These are phyloP conservation scores for Cantharellus anzutake DNA, from an alignment of 768 basidiomycete genomes.

Conservation along the genomic window DNA sequence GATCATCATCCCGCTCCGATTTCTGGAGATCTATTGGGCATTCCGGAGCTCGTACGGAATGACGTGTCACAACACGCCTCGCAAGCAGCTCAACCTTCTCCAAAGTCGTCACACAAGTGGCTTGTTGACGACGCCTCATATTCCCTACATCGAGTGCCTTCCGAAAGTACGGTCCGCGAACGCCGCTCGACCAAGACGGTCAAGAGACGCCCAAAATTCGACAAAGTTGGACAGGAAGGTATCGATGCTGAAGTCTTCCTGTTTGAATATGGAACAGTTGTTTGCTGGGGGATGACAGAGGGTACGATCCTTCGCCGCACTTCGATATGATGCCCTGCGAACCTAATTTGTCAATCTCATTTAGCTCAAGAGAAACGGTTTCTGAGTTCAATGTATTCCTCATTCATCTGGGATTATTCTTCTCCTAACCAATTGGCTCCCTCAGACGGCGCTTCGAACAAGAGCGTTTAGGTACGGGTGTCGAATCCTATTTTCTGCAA, in stretches of 20 bases:
- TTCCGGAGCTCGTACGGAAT: conserved; percentile 35
- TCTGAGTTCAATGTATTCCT: conserved; percentile 60
- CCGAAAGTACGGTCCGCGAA: background rate
- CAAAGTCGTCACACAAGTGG: background rate
- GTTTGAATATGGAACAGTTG: conserved; percentile 87
- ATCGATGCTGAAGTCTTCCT: conserved; percentile 78
- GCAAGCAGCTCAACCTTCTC: background rate
- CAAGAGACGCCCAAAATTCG: conserved; percentile 14
- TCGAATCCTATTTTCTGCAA: conserved; percentile 1
- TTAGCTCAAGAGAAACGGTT: conserved; percentile 78
- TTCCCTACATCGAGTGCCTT: background rate
- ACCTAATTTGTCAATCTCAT: too few relatives aligned
- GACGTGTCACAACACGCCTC: conserved; percentile 7
- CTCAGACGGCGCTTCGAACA: conserved; percentile 83
- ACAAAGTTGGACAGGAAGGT: conserved; percentile 5
- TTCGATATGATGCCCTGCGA: too few relatives aligned
- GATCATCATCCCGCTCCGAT: too few relatives aligned
- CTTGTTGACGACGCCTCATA: background rate
- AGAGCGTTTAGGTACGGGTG: conserved; percentile 51
- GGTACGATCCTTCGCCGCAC: too few relatives aligned
- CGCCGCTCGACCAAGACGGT: too few relatives aligned
- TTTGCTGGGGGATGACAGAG: conserved; percentile 97
- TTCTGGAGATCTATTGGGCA: conserved; percentile 52
- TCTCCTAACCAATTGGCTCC: background rate
- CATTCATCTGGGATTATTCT: background rate